Evolutionary conservation across 1,139 yeast species (phyloP), one percentile per base, ranked within the genome.

Genomic region (Blastobotrys persicus): DNA sequence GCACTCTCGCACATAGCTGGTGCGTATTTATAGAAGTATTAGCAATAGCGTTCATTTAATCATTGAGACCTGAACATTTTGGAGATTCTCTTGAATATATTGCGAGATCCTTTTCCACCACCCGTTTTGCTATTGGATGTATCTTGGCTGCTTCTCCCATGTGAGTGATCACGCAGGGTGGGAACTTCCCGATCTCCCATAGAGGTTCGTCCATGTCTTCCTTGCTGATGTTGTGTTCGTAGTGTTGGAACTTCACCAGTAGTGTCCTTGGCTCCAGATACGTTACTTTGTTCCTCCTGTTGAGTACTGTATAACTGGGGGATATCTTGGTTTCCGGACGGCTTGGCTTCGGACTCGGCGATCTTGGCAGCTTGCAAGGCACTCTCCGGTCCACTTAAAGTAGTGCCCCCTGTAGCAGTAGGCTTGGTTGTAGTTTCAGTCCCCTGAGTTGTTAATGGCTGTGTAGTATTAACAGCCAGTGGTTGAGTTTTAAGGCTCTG

Each of bases 11-110:
- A 23, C 9, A 5, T 23, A 9, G 28, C 9, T 23, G 5, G 28
- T 23, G 28, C 9, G 28, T 23, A 23, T 23, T 23, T 23, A 23
- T 23, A 23, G 28, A 5, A 23, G 9, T 23, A 23, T 23, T 23
- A 6, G 9, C 9, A 23, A 9, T 9, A 23, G 9, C 9, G 28
- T 23, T 9, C 9, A 23, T 23, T 23, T 23, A 5, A 23, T 23
- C 9, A 23, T 9, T 23, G 28, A 23, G 28, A 37, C 19, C 19
- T 37, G 28, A 37, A 37, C 5, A 23, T 23, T 18, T 23, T 18
- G 17, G 41, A 37, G 19, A 37, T 18, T 14, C 28, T 37, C 28
- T 13, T 18, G 41, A 37, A 37, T 17, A 37, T 37, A 13, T 37
- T 37, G 13, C 41, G 26, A 19, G 41, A 37, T 19, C 19, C 26